Conservation (phyloP, 164 flowering plant genomes). For the Magnolia officinalis region DNA sequence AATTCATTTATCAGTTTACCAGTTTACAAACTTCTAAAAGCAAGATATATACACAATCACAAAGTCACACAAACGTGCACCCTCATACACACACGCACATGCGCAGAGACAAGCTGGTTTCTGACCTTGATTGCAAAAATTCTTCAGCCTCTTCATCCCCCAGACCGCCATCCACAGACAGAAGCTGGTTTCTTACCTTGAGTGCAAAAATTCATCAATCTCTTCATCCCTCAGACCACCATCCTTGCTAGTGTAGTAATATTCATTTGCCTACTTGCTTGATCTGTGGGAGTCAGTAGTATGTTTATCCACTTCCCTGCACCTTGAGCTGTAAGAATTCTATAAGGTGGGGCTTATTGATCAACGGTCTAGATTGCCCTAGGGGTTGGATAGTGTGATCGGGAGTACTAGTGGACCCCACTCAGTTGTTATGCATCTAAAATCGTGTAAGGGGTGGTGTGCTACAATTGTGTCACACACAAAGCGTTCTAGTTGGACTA, state of each 20-base stretch:
- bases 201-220: constrained; percentile 66
- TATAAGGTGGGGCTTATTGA: no score
- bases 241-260: constrained; percentile 27
- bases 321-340: constrained; percentile 8
- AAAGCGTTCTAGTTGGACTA: no score
- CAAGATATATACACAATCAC: no score
- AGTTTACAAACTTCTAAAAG: no score
- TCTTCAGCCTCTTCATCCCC: no score
- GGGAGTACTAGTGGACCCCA: no score
- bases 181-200: constrained; percentile 42
- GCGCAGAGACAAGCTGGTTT: background rate
- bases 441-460: no score
- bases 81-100: background rate
- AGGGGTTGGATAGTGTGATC: no score
- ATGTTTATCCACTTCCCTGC: constrained; percentile 13
- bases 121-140: no score
- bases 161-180: background rate
- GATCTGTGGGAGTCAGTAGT: constrained; percentile 28
- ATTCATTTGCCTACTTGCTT: constrained; percentile 32
- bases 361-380: no score
- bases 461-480: no score
- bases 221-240: constrained; percentile 74
- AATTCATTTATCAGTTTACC: background rate
- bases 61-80: background rate
- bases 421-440: no score